phyloP scores from a whole-genome alignment of 2,329 filamentous ascomycete species.

The Alternaria incomplexa region DNA sequence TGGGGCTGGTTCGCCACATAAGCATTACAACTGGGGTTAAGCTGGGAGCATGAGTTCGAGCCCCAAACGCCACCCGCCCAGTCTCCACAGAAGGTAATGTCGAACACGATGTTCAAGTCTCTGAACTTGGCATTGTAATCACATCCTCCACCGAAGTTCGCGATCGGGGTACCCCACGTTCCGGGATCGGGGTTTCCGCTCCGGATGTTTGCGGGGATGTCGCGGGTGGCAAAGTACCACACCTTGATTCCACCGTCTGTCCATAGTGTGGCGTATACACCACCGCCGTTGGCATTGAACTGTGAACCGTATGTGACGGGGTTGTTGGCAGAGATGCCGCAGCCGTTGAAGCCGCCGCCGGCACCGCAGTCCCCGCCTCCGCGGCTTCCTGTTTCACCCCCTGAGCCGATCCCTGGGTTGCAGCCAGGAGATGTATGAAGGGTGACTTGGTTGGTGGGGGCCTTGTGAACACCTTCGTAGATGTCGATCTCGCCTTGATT shows the following conservation, averaged over 20 bases:
- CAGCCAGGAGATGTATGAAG: constrained; percentile 48
- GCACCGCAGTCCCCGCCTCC: constrained; percentile 46
- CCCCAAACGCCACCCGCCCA: constrained; percentile 59
- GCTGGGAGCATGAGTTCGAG: constrained; percentile 33
- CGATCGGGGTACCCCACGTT: constrained; percentile 51
- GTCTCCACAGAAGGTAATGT: constrained; percentile 62
- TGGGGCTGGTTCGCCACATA: constrained; percentile 49
- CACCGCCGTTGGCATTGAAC: constrained; percentile 52
- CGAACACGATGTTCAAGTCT: constrained; percentile 52
- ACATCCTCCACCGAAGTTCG: constrained; percentile 45
- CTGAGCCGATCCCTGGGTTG: constrained; percentile 37
- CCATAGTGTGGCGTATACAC: constrained; percentile 53
- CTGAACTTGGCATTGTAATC: constrained; percentile 45
- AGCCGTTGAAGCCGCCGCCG: constrained; percentile 42
- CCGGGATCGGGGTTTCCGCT: constrained; percentile 49
- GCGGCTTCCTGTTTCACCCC: constrained; percentile 39
- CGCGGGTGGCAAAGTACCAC: constrained; percentile 53
- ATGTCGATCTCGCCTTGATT: constrained; percentile 47
- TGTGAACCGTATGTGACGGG: constrained; percentile 45
- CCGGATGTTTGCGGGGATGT: constrained; percentile 52
- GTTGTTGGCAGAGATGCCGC: constrained; percentile 35
- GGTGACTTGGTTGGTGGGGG: constrained; percentile 46
- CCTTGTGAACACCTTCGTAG: constrained; percentile 48
- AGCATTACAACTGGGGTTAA: constrained; percentile 44
- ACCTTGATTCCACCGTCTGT: constrained; percentile 52